Percentiles rank a stretch among this genome's conserved stretches.
These are phyloP conservation scores for Bipolaris bicolor DNA, from an alignment of 2,329 filamentous ascomycete genomes.

Conservation along the genomic window DNA sequence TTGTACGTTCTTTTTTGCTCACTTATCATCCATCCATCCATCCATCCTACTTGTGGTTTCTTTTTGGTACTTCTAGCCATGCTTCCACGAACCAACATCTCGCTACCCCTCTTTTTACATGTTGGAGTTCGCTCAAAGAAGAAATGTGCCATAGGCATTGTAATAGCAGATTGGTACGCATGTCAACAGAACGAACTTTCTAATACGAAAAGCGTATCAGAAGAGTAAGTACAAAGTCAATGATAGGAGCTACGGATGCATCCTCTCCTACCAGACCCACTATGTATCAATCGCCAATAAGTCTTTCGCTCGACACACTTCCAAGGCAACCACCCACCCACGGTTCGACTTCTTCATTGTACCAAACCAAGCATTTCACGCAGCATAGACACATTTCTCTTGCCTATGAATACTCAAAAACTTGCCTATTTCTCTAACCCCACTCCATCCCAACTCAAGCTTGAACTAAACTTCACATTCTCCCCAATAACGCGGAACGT, in stretches of 20 bases:
- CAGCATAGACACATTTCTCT: not conserved
- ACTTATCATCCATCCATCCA: too few species aligned
- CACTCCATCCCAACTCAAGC: too few species aligned
- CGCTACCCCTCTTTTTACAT: not conserved
- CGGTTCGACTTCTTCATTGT: not conserved
- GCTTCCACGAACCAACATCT: not conserved
- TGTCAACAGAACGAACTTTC: too few species aligned
- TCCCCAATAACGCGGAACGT: too few species aligned
- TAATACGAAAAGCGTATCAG: too few species aligned
- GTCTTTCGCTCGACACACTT: too few species aligned
- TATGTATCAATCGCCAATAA: not conserved
- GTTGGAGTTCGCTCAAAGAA: too few species aligned
- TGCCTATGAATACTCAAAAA: too few species aligned
- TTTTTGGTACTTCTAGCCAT: not conserved
- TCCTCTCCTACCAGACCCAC: not conserved
- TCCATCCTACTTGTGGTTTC: not conserved
- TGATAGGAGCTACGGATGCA: not conserved
- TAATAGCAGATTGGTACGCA: too few species aligned
- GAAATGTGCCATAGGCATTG: too few species aligned
- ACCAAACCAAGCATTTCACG: not conserved
- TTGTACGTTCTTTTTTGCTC: slow-evolving; percentile 4
- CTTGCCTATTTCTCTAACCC: too few species aligned
- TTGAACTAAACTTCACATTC: too few species aligned
- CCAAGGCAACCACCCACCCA: not conserved
- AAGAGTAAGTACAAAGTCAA: not conserved